Conservation (phyloP, 192 early-diverging fungal species). For the Allomyces macrogynus region DNA sequence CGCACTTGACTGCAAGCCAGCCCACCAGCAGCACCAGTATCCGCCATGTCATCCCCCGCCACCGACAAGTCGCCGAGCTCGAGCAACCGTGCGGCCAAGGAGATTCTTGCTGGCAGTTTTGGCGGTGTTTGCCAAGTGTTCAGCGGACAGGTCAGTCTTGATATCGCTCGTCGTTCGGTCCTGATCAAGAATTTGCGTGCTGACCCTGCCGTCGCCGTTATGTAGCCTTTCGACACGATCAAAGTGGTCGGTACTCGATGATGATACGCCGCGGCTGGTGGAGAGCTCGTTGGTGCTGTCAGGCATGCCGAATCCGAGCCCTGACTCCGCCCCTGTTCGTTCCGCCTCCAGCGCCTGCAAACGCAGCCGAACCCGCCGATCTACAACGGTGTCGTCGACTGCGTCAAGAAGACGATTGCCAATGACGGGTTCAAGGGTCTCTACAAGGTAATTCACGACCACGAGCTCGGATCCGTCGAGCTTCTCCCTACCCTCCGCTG, state of each 20-base stretch:
- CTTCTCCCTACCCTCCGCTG: no score
- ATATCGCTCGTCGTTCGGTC: no score
- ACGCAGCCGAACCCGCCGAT: constrained; percentile 53
- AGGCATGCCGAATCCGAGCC: not conserved
- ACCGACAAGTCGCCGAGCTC: not conserved
- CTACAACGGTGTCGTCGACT: constrained; percentile 75
- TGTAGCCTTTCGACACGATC: constrained; percentile 54
- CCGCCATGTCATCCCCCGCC: no score
- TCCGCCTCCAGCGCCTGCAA: constrained; percentile 50
- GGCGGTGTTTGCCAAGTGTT: not conserved
- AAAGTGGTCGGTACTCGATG: constrained; percentile 39
- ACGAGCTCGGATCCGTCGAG: not conserved
- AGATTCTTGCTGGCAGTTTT: not conserved
- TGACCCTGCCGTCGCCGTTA: not conserved
- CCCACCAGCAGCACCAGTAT: no score
- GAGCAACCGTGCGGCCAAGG: not conserved
- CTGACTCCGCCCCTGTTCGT: constrained; percentile 1
- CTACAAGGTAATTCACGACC: constrained; percentile 41
- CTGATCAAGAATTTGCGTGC: no score
- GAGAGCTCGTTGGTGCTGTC: not conserved
- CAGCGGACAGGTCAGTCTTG: not conserved
- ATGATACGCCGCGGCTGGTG: not conserved
- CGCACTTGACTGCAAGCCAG: no score
- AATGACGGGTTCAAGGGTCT: constrained; percentile 67
- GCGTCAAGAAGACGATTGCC: constrained; percentile 57